Evolutionary conservation across 768 basidiomycete genomes (phyloP).

Genomic region (Suillus placidus): DNA sequence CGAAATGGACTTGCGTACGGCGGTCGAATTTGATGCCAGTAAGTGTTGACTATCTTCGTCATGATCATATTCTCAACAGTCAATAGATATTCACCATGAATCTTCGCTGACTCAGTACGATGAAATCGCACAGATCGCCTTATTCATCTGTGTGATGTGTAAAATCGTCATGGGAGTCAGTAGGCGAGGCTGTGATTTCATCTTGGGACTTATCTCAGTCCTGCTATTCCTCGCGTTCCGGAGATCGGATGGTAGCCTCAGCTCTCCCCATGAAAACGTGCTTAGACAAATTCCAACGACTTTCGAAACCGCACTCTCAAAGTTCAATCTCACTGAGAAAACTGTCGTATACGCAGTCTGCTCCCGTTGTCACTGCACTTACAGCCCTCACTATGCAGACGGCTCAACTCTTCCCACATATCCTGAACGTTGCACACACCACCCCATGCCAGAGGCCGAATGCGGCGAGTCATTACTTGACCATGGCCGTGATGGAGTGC

Average conservation of each 20-base stretch:
- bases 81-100: neutral
- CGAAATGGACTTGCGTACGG: neutral
- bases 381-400: neutral
- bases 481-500: neutral
- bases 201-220: slow-evolving; percentile 22
- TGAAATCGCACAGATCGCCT: neutral
- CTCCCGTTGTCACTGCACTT: slow-evolving; percentile 9
- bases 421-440: neutral
- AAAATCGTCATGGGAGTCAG: slow-evolving; percentile 22
- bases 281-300: slow-evolving; percentile 1
- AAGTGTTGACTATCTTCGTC: neutral
- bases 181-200: slow-evolving; percentile 15
- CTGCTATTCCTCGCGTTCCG: neutral
- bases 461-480: slow-evolving; percentile 3
- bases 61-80: neutral
- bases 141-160: neutral
- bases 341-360: neutral
- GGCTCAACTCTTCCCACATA: neutral
- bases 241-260: slow-evolving; percentile 1
- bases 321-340: neutral
- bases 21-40: neutral
- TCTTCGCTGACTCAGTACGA: neutral
- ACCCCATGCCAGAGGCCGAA: slow-evolving; percentile 1
- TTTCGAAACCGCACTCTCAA: neutral
- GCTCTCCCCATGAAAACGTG: slow-evolving; percentile 7